Evolutionary conservation across 225 moss, liverwort and hornwort genomes (phyloP).

Genomic region (Physcomitrium patens): DNA sequence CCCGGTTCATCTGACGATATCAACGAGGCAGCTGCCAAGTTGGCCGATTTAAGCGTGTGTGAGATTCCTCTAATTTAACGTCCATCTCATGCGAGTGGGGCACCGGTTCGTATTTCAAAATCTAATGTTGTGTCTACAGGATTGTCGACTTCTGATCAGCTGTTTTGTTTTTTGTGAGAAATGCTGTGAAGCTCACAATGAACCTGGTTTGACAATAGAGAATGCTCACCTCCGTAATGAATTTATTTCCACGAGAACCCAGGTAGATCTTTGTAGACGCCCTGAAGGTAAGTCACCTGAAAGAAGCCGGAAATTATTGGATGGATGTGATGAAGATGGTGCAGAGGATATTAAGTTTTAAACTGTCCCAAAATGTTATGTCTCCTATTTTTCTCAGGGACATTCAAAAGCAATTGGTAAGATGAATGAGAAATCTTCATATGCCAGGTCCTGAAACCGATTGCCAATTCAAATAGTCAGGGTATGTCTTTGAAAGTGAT

Average conservation of each 20-base stretch:
- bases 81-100: not conserved
- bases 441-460: no score
- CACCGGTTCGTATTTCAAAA: not conserved
- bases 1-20: not conserved
- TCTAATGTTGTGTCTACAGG: not conserved
- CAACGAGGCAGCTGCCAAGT: not conserved
- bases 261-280: slow-evolving; percentile 15
- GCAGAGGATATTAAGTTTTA: not conserved
- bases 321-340: slow-evolving; percentile 5
- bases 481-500: no score
- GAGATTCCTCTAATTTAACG: slow-evolving; percentile 7
- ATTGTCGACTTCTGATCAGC: slow-evolving; percentile 5
- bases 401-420: no score
- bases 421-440: no score
- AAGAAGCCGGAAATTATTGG: slow-evolving; percentile 16
- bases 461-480: no score
- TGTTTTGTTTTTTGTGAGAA: not conserved
- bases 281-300: slow-evolving; percentile 9
- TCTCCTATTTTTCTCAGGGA: no score
- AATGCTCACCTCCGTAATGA: slow-evolving; percentile 8
- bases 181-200: slow-evolving; percentile 1
- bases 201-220: slow-evolving; percentile 8
- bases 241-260: slow-evolving; percentile 19
- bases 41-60: slow-evolving; percentile 11
- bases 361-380: no score